phyloP scores from a whole-genome alignment of 257 asterid genomes.

The Penstemon barbatus region DNA sequence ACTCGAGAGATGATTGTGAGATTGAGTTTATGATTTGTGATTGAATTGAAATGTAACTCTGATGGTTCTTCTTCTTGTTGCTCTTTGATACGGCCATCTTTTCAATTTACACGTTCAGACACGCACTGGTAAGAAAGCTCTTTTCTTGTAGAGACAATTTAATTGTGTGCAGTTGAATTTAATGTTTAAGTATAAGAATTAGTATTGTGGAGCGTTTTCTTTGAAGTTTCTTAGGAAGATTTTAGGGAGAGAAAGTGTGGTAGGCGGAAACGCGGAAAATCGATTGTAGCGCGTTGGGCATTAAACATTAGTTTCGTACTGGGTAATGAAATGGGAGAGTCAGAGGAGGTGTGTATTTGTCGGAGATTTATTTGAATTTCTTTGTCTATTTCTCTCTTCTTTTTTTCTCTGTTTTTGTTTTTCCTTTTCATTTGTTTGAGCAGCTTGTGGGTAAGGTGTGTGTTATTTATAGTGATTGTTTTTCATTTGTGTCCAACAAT shows the following conservation, averaged over 20 bases:
- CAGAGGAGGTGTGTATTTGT: constrained; percentile 40
- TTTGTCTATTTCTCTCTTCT: constrained; percentile 9
- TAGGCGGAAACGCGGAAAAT: constrained; percentile 35
- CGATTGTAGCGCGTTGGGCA: constrained; percentile 48
- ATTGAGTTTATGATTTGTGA: constrained; percentile 74
- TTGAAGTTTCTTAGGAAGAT: constrained; percentile 38
- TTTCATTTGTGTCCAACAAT: neutral
- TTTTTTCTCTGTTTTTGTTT: neutral
- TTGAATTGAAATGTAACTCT: constrained; percentile 79
- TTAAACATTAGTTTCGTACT: constrained; percentile 6
- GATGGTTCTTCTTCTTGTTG: constrained; percentile 63
- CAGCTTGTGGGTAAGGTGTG: constrained; percentile 21
- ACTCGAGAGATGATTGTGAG: constrained; percentile 74
- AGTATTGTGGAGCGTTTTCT: constrained; percentile 13
- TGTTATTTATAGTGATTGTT: constrained; percentile 20
- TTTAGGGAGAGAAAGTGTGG: constrained; percentile 33
- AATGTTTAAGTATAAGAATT: neutral
- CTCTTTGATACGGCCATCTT: constrained; percentile 79
- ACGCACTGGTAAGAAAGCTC: neutral
- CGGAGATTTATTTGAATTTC: constrained; percentile 36
- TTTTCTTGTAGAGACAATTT: neutral
- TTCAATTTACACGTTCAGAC: constrained; percentile 21
- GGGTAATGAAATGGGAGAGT: constrained; percentile 35
- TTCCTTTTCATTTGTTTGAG: neutral
- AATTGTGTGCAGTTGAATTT: constrained; percentile 17